These are phyloP conservation scores for Eucalyptus globulus DNA, from an alignment of 345 rosid genomes.

Conservation along the genomic window DNA sequence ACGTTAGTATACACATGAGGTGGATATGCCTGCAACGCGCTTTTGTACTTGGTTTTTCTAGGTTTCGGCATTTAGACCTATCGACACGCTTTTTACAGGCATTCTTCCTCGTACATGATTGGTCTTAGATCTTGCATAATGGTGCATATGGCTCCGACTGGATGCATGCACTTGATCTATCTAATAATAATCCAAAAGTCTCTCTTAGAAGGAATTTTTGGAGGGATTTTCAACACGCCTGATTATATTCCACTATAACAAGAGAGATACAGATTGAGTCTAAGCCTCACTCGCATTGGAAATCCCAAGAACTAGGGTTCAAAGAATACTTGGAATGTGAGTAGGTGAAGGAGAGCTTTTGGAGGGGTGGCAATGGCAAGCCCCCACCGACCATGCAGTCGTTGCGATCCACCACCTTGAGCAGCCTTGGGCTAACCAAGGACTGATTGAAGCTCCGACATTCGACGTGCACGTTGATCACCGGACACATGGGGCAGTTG, in stretches of 20 bases:
- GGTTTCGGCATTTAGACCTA: neutral
- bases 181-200: neutral
- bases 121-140: neutral
- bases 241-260: neutral
- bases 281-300: slow-evolving; percentile 19
- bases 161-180: neutral
- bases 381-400: slow-evolving; percentile 17
- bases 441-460: slow-evolving; percentile 18
- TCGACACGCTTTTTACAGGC: neutral
- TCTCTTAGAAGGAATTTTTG: neutral
- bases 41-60: neutral
- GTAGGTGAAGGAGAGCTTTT: slow-evolving; percentile 14
- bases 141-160: neutral
- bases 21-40: neutral
- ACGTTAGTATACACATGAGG: neutral
- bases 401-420: slow-evolving; percentile 9
- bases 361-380: slow-evolving; percentile 10
- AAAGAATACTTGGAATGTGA: slow-evolving; percentile 7
- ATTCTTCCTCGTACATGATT: neutral
- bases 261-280: no score
- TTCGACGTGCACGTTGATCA: slow-evolving; percentile 12
- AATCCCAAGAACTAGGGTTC: slow-evolving; percentile 12
- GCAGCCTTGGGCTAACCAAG: slow-evolving; percentile 13
- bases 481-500: slow-evolving; percentile 20
- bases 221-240: neutral